These are phyloP conservation scores for Septoria petroselini DNA, from an alignment of 2,329 filamentous ascomycete species.

Conservation along the genomic window DNA sequence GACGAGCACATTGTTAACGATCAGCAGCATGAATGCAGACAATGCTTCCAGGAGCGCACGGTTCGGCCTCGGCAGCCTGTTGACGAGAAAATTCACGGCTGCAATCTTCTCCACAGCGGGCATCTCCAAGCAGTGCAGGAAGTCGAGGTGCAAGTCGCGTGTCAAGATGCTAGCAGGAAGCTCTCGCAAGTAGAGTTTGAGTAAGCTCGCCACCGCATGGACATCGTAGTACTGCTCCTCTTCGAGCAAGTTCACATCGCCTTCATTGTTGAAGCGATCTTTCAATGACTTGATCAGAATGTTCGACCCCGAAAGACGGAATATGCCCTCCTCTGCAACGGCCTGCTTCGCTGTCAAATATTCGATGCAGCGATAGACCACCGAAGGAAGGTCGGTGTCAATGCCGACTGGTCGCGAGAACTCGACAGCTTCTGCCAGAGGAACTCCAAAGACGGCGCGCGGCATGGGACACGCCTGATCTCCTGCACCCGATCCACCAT, in stretches of 20 bases:
- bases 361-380: conserved; percentile 92
- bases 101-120: conserved; percentile 69
- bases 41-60: conserved; percentile 77
- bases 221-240: conserved; percentile 90
- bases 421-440: conserved; percentile 80
- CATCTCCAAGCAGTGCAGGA: conserved; percentile 69
- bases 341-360: conserved; percentile 84
- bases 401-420: conserved; percentile 71
- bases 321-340: conserved; percentile 86
- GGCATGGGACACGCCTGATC: conserved; percentile 22
- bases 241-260: conserved; percentile 77
- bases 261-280: conserved; percentile 89
- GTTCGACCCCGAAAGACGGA: conserved; percentile 94
- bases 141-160: conserved; percentile 83
- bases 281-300: conserved; percentile 85
- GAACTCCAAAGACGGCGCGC: conserved; percentile 72
- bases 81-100: conserved; percentile 73
- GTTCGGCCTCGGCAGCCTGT: conserved; percentile 76
- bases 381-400: conserved; percentile 75
- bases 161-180: conserved; percentile 88
- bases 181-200: conserved; percentile 92
- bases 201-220: conserved; percentile 86
- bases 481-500: conserved; percentile 36
- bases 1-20: conserved; percentile 81
- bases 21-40: conserved; percentile 82